Conservation (phyloP, 345 rosid genomes). For the Laguncularia racemosa region DNA sequence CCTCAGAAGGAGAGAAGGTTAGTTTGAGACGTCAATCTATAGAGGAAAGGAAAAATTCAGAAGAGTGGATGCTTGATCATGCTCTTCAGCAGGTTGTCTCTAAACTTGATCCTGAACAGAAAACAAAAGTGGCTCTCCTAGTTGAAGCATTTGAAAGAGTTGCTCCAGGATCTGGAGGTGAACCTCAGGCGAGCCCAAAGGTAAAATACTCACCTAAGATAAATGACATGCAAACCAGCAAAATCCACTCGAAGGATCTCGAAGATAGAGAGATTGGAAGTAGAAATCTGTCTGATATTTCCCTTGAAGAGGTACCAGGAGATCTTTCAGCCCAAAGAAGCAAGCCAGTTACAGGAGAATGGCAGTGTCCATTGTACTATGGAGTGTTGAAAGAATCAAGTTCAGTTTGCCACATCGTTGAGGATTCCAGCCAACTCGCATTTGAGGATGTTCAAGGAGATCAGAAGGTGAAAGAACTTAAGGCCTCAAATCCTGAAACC, state of each 20-base stretch:
- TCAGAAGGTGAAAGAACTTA: too few species aligned
- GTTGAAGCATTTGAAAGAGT: slow-evolving; percentile 94
- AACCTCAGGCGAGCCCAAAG: slow-evolving; percentile 14
- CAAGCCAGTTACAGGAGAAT: slow-evolving; percentile 4
- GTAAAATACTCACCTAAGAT: slow-evolving; percentile 23
- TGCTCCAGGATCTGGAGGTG: slow-evolving; percentile 36
- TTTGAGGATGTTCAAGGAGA: too few species aligned
- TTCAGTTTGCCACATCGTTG: neutral
- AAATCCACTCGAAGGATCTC: slow-evolving; percentile 13
- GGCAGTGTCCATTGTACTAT: neutral
- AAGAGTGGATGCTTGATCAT: slow-evolving; percentile 97
- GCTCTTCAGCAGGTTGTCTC: slow-evolving; percentile 72
- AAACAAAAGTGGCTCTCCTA: slow-evolving; percentile 75
- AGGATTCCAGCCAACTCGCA: too few species aligned
- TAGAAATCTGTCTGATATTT: slow-evolving; percentile 6
- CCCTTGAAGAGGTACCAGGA: slow-evolving; percentile 1
- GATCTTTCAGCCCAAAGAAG: slow-evolving; percentile 5
- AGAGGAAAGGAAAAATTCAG: slow-evolving; percentile 58
- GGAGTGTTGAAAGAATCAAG: neutral
- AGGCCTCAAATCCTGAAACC: neutral
- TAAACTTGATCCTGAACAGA: slow-evolving; percentile 63
- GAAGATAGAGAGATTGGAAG: slow-evolving; percentile 13
- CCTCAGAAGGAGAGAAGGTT: slow-evolving; percentile 60
- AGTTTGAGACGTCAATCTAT: slow-evolving; percentile 50
- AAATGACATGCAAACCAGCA: slow-evolving; percentile 26